phyloP scores from a whole-genome alignment of 2,329 filamentous ascomycete genomes.

The Neopestalotiopsis sp. region DNA sequence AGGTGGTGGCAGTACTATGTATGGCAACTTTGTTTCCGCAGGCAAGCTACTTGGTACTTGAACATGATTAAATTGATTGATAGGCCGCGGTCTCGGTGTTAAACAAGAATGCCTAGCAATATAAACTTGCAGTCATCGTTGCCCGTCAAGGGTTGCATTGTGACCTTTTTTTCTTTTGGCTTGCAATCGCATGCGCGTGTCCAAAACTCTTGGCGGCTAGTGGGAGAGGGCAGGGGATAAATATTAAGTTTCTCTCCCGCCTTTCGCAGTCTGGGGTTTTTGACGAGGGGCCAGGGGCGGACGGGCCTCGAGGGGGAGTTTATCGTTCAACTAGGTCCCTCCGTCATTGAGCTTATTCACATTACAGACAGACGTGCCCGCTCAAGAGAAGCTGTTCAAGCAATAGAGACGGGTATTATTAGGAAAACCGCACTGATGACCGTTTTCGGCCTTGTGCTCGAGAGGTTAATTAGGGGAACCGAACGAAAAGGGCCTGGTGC shows the following conservation, averaged over 20 bases:
- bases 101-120: background rate
- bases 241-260: constrained; percentile 2
- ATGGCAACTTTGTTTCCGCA: no score
- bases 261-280: background rate
- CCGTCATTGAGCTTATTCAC: no score
- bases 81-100: background rate
- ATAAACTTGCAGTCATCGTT: background rate
- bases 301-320: background rate
- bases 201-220: background rate
- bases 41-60: no score
- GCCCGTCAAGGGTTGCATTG: background rate
- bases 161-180: background rate
- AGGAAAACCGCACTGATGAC: background rate
- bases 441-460: background rate
- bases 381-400: background rate
- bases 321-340: background rate
- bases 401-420: background rate
- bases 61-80: no score
- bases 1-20: no score
- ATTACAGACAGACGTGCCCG: background rate
- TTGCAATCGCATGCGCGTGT: background rate
- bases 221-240: background rate
- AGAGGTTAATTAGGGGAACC: background rate
- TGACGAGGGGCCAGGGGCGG: background rate
- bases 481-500: background rate